phyloP scores from a whole-genome alignment of 164 flowering plant genomes.

The Magnolia kwangsiensis region DNA sequence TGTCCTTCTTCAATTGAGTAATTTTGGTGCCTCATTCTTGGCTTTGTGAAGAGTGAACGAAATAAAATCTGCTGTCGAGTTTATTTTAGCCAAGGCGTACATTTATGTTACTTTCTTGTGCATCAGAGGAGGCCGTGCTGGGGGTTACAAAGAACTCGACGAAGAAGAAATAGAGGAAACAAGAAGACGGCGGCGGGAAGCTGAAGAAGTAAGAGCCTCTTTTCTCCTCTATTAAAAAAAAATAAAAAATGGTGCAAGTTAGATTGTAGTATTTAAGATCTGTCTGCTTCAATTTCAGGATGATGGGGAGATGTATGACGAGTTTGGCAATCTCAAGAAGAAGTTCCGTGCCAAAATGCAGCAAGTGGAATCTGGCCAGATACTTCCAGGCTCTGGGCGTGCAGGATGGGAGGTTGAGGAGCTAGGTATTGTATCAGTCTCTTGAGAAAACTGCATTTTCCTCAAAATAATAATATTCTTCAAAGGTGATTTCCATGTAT shows the following conservation, averaged over 20 bases:
- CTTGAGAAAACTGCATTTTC: not conserved
- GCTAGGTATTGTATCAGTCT: constrained; percentile 48
- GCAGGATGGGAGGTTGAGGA: constrained; percentile 99
- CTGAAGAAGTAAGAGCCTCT: constrained; percentile 65
- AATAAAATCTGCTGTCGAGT: not conserved
- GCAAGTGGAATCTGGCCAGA: constrained; percentile 57
- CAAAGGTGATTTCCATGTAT: not conserved
- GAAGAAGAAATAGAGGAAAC: constrained; percentile 98
- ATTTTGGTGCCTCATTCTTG: not conserved
- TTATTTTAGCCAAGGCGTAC: not conserved
- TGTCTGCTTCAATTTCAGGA: constrained; percentile 45
- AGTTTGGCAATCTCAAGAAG: constrained; percentile 97
- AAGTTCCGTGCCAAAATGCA: constrained; percentile 87
- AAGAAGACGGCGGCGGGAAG: constrained; percentile 75
- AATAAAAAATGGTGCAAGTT: no score
- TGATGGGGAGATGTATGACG: constrained; percentile 99
- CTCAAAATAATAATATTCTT: not conserved
- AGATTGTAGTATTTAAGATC: no score
- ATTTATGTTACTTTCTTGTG: not conserved
- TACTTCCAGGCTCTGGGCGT: constrained; percentile 82
- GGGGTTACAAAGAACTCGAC: constrained; percentile 98
- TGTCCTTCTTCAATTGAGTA: not conserved
- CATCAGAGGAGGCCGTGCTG: constrained; percentile 93
- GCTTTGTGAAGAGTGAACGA: not conserved
- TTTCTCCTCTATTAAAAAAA: no score